A percentile compares a stretch with the other conserved stretches of the same genome.
These are phyloP conservation scores for Diaporthe sp. DNA, from an alignment of 2,329 filamentous ascomycete genomes.

Conservation along the genomic window DNA sequence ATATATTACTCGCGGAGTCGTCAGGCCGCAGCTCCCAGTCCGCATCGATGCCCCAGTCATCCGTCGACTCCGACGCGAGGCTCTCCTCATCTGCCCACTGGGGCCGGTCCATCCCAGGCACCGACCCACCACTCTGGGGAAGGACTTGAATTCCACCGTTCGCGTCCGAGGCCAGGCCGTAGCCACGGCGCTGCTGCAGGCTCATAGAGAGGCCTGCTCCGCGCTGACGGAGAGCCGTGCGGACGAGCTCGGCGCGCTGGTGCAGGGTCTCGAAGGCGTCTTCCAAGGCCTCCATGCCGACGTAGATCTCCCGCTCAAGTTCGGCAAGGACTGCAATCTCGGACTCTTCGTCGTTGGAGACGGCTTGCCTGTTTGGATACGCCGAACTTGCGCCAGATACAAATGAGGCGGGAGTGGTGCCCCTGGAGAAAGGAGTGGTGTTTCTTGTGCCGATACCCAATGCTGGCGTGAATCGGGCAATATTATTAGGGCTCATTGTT, in stretches of 20 bases:
- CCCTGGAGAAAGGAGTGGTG: conserved; percentile 64
- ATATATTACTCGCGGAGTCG: conserved; percentile 85
- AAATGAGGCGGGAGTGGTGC: conserved; percentile 61
- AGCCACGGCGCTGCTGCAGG: conserved; percentile 68
- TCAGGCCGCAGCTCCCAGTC: conserved; percentile 77
- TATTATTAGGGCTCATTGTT: conserved; percentile 54
- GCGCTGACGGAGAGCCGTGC: conserved; percentile 83
- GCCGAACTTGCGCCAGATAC: conserved; percentile 61
- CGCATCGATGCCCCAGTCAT: conserved; percentile 66
- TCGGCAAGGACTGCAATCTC: conserved; percentile 92
- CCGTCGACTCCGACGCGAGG: conserved; percentile 60
- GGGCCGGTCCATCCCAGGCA: conserved; percentile 60
- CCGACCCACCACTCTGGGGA: conserved; percentile 60
- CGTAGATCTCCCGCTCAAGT: conserved; percentile 92
- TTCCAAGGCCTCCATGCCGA: conserved; percentile 93
- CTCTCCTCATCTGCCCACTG: conserved; percentile 59
- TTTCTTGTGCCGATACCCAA: conserved; percentile 57
- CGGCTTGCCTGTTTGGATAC: conserved; percentile 65
- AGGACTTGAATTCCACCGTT: conserved; percentile 66
- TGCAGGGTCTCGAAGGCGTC: conserved; percentile 96
- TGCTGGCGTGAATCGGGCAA: conserved; percentile 52
- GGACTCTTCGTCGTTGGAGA: conserved; percentile 93
- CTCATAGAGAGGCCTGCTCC: conserved; percentile 80
- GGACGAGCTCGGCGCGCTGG: conserved; percentile 83
- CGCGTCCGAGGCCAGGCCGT: conserved; percentile 40